Conservation (phyloP, 805 yeast genomes). For the Wickerhamomyces subpelliculosus region DNA sequence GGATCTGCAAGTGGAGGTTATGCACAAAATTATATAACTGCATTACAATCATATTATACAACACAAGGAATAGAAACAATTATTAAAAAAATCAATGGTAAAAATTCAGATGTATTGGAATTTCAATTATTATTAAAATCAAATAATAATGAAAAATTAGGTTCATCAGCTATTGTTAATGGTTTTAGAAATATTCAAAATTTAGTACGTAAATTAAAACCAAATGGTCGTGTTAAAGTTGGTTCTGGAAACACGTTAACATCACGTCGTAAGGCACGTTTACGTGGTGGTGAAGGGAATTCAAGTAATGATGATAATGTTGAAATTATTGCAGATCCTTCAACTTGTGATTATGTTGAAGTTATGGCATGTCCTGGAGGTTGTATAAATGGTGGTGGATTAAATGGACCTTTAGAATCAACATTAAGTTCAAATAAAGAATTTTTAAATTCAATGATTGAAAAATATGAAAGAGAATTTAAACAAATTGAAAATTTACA, state of each 20-base stretch:
- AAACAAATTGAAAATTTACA: constrained; percentile 24
- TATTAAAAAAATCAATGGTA: constrained; percentile 46
- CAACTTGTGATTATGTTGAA: constrained; percentile 74
- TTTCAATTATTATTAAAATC: constrained; percentile 43
- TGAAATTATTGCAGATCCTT: constrained; percentile 44
- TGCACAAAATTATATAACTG: constrained; percentile 57
- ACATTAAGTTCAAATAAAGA: constrained; percentile 17
- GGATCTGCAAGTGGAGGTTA: constrained; percentile 93
- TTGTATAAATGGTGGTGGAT: constrained; percentile 96
- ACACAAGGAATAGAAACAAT: constrained; percentile 13
- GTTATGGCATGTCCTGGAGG: constrained; percentile 99
- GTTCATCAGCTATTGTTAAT: constrained; percentile 63
- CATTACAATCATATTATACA: constrained; percentile 24
- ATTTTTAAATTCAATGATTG: constrained; percentile 23
- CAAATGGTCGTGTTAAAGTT: constrained; percentile 17
- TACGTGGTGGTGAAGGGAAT: constrained; percentile 25
- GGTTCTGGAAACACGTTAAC: constrained; percentile 18
- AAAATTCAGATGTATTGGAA: constrained; percentile 69
- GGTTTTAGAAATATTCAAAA: constrained; percentile 96
- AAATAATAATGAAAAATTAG: constrained; percentile 32
- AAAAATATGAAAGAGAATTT: constrained; percentile 24
- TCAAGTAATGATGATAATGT: constrained; percentile 69
- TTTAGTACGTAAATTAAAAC: constrained; percentile 66
- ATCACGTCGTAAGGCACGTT: constrained; percentile 17
- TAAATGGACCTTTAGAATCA: constrained; percentile 22